Percentiles rank a stretch among this genome's conserved stretches.
These are phyloP conservation scores for Peribolospora baueri DNA, from an alignment of 768 basidiomycete genomes.

Conservation along the genomic window DNA sequence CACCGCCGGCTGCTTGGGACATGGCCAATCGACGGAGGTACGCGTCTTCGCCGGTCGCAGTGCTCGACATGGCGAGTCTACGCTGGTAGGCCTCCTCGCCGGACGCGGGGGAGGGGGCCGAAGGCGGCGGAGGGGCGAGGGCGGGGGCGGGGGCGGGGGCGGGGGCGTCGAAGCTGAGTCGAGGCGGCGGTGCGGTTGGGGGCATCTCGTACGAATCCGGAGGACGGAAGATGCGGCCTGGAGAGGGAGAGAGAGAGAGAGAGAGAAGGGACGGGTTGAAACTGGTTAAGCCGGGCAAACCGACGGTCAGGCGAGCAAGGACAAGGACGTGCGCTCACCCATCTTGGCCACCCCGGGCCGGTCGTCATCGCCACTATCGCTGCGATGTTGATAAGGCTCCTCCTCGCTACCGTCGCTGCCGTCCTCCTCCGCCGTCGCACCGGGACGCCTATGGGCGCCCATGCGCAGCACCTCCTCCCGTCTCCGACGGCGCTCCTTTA, in stretches of 20 bases:
- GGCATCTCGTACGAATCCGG: slow-evolving; percentile 29
- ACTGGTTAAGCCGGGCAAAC: too few species aligned
- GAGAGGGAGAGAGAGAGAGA: background rate
- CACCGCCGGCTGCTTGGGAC: slow-evolving; percentile 17
- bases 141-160: slow-evolving; percentile 8
- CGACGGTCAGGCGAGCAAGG: slow-evolving; percentile 24
- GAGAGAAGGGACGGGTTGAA: too few species aligned
- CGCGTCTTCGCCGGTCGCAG: slow-evolving; percentile 9
- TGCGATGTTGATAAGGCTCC: slow-evolving; percentile 10
- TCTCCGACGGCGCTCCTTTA: slow-evolving; percentile 31
- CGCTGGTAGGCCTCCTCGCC: slow-evolving; percentile 36
- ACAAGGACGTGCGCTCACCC: slow-evolving; percentile 36
- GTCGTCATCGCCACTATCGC: slow-evolving; percentile 31
- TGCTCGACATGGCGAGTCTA: too few species aligned
- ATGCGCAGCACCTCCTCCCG: slow-evolving; percentile 27
- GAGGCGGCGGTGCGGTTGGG: slow-evolving; percentile 15
- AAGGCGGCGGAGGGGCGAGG: slow-evolving; percentile 8
- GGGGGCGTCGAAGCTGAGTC: slow-evolving; percentile 8
- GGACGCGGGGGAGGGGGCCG: slow-evolving; percentile 26
- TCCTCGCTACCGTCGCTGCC: slow-evolving; percentile 21
- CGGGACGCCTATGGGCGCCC: slow-evolving; percentile 12
- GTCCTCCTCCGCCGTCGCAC: slow-evolving; percentile 26
- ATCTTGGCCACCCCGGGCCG: slow-evolving; percentile 16
- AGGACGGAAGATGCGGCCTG: slow-evolving; percentile 5
- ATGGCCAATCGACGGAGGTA: slow-evolving; percentile 51